These are phyloP conservation scores for Eimeria tenella DNA, from an alignment of 169 alveolate genomes.

Conservation along the genomic window DNA sequence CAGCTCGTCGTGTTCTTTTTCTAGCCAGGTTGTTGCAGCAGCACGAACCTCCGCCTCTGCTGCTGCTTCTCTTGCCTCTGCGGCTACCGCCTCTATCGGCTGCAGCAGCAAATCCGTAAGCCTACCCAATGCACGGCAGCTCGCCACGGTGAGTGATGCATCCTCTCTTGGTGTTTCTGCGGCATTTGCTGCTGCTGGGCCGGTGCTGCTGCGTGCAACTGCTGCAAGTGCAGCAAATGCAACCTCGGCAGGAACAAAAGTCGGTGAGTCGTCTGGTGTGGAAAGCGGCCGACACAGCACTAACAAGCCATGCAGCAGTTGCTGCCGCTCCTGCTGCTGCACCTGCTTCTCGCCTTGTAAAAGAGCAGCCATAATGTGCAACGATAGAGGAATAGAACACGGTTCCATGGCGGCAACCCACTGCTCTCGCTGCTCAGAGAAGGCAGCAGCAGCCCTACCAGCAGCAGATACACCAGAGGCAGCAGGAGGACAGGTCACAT, in stretches of 20 bases:
- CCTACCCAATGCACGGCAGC: not conserved
- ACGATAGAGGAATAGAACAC: constrained; percentile 39
- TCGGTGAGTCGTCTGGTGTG: not conserved
- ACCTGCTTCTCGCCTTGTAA: not conserved
- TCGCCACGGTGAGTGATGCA: not conserved
- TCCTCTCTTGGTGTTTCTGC: constrained; percentile 1
- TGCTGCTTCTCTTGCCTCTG: not conserved
- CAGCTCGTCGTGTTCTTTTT: not conserved
- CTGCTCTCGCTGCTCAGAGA: constrained; percentile 45
- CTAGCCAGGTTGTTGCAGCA: constrained; percentile 9
- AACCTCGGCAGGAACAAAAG: constrained; percentile 5
- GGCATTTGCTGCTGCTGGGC: not conserved
- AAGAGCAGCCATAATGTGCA: constrained; percentile 13
- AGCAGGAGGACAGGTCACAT: constrained; percentile 6
- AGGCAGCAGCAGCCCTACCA: not conserved
- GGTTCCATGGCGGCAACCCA: constrained; percentile 59
- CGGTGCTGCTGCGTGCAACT: not conserved
- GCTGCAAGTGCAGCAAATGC: constrained; percentile 57
- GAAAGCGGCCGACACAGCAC: constrained; percentile 43
- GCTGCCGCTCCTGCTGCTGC: not conserved
- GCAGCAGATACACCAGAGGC: not conserved
- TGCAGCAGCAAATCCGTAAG: constrained; percentile 36
- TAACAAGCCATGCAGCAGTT: constrained; percentile 4
- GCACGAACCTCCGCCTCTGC: not conserved
- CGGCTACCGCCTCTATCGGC: constrained; percentile 49